Evolutionary conservation across 148 eudicot genomes (phyloP).

Genomic region (Salicornia ramosissima): DNA sequence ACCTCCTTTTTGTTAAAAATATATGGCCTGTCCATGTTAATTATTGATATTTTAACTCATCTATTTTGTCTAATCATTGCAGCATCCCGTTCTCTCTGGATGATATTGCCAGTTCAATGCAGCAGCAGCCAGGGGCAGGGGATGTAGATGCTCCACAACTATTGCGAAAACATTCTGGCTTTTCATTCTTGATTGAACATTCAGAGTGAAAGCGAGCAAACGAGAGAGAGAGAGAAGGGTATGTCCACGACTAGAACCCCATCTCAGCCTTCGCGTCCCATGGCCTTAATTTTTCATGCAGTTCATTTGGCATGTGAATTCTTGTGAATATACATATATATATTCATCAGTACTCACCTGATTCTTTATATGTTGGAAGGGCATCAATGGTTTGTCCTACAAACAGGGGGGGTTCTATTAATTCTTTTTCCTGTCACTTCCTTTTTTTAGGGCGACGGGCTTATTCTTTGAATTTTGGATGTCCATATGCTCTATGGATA

Average conservation of each 20-base stretch:
- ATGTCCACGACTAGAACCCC: background rate
- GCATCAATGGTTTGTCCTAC: constrained; percentile 28
- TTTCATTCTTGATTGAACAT: constrained; percentile 68
- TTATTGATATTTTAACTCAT: background rate
- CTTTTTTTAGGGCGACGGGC: constrained; percentile 23
- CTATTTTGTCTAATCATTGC: constrained; percentile 26
- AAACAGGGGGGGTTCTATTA: constrained; percentile 22
- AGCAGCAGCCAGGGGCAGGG: constrained; percentile 49
- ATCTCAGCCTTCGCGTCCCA: background rate
- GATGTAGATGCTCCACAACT: constrained; percentile 84
- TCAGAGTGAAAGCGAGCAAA: constrained; percentile 29
- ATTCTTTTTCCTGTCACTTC: constrained; percentile 28
- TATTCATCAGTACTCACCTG: constrained; percentile 21
- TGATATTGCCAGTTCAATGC: constrained; percentile 82
- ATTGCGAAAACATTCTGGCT: constrained; percentile 85
- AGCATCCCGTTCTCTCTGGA: constrained; percentile 96
- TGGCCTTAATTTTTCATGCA: background rate
- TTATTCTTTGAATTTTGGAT: constrained; percentile 26
- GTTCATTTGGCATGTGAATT: constrained; percentile 12
- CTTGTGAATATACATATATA: constrained; percentile 25
- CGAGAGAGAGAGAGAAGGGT: constrained; percentile 1
- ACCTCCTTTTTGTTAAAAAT: background rate
- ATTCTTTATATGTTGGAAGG: constrained; percentile 27
- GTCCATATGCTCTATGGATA: constrained; percentile 32
- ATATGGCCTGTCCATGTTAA: background rate